These are phyloP conservation scores for Hemisphaericaspora subhashii DNA, from an alignment of 1,139 yeast species.

Conservation along the genomic window DNA sequence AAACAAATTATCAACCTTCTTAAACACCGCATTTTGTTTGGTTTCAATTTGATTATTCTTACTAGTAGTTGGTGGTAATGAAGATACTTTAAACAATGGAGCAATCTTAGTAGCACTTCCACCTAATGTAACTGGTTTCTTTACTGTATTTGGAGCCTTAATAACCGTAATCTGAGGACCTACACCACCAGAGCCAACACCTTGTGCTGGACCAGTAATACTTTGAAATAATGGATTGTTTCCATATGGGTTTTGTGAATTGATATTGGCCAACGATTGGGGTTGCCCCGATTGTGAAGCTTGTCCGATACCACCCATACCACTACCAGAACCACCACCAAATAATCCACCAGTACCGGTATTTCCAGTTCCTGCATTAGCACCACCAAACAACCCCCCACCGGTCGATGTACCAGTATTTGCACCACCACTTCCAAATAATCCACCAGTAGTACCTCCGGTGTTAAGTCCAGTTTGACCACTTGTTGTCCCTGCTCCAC, in stretches of 20 bases:
- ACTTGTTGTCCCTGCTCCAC: slow-evolving; percentile 17
- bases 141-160: slow-evolving; percentile 32
- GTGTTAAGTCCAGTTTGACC: slow-evolving; percentile 14
- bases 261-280: slow-evolving; percentile 42
- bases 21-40: slow-evolving; percentile 17
- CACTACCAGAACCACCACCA: neutral
- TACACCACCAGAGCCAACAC: slow-evolving; percentile 5
- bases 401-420: slow-evolving; percentile 8
- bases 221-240: slow-evolving; percentile 62
- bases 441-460: slow-evolving; percentile 7
- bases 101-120: slow-evolving; percentile 56
- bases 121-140: slow-evolving; percentile 59
- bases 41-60: slow-evolving; percentile 16
- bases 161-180: slow-evolving; percentile 56
- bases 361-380: slow-evolving; percentile 13
- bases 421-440: slow-evolving; percentile 13
- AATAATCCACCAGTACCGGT: slow-evolving; percentile 3
- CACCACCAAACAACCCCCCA: slow-evolving; percentile 19
- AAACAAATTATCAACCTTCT: slow-evolving; percentile 21
- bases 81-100: slow-evolving; percentile 40
- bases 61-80: slow-evolving; percentile 14
- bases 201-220: slow-evolving; percentile 26
- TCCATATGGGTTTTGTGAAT: slow-evolving; percentile 72
- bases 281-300: slow-evolving; percentile 22
- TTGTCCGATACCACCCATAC: neutral